Conservation (phyloP, 139 green algal genomes). For the Dunaliella primolecta region DNA sequence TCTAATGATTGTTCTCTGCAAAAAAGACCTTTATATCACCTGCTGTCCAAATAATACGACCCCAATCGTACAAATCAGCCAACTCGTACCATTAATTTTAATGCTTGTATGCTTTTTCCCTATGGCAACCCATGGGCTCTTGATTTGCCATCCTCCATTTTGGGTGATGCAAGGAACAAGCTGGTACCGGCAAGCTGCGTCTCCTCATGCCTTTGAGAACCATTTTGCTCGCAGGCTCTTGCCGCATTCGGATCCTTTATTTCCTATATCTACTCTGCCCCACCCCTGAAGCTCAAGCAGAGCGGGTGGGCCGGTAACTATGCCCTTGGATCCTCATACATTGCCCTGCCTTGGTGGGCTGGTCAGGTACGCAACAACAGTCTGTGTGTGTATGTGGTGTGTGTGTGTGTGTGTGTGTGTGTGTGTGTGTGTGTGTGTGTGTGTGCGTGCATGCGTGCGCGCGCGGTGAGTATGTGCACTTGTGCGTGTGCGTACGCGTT, state of each 20-base stretch:
- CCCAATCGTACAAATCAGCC: too few species aligned
- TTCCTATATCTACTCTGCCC: constrained; percentile 98
- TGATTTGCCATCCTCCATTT: too few species aligned
- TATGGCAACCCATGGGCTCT: too few species aligned
- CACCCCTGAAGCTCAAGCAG: constrained; percentile 97
- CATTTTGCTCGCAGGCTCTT: constrained; percentile 76
- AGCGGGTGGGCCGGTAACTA: constrained; percentile 94
- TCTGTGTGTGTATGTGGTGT: not conserved
- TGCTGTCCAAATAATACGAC: too few species aligned
- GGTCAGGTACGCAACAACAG: constrained; percentile 60
- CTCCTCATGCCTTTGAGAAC: too few species aligned
- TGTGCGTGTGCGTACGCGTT: not conserved
- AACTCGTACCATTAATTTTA: too few species aligned
- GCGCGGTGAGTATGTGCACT: not conserved
- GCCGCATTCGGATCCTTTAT: constrained; percentile 92
- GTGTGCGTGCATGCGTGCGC: not conserved
- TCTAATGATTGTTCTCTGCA: too few species aligned
- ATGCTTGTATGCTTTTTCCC: too few species aligned
- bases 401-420: constrained; percentile 4
- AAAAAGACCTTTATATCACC: too few species aligned
- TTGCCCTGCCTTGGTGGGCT: constrained; percentile 94
- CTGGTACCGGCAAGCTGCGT: too few species aligned
- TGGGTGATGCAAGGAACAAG: too few species aligned
- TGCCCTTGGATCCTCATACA: constrained; percentile 93
- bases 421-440: constrained; percentile 18